phyloP scores from a whole-genome alignment of 441 rosid species.

The Breynia disticha region DNA sequence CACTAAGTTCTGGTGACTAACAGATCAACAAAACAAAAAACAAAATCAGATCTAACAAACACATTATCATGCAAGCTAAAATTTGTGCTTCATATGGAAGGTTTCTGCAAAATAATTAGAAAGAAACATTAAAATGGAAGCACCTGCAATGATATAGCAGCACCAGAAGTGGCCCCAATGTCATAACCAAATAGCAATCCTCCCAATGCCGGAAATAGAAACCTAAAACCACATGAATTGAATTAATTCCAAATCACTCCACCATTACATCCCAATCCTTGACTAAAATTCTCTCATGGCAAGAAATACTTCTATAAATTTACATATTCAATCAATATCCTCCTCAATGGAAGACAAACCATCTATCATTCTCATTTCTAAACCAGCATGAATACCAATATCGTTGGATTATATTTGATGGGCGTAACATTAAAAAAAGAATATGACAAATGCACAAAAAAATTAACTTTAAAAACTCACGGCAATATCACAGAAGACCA shows the following conservation, averaged over 20 bases:
- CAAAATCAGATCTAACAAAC: conserved; percentile 11
- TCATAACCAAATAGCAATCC: conserved; percentile 92
- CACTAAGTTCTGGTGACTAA: conserved; percentile 81
- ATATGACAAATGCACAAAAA: not conserved
- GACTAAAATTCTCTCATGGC: not conserved
- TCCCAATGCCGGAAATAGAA: conserved; percentile 87
- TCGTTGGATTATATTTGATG: too few species aligned
- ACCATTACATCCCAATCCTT: not conserved
- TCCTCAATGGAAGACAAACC: too few species aligned
- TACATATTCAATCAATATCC: too few species aligned
- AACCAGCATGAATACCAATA: too few species aligned
- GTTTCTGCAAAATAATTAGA: not conserved
- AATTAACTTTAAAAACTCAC: conserved; percentile 30
- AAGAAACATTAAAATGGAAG: conserved; percentile 7
- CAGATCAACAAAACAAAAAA: conserved; percentile 10
- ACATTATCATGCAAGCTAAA: not conserved
- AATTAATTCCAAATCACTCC: conserved; percentile 5
- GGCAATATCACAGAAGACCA: conserved; percentile 87
- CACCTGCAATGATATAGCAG: conserved; percentile 83
- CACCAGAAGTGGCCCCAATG: conserved; percentile 97
- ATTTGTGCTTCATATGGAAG: conserved; percentile 1
- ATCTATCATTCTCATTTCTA: too few species aligned
- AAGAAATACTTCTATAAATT: not conserved
- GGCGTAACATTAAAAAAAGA: conserved; percentile 1
- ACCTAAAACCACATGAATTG: conserved; percentile 35